Conservation (phyloP, 2,329 filamentous ascomycete genomes). For the Colletotrichum liaoningense region DNA sequence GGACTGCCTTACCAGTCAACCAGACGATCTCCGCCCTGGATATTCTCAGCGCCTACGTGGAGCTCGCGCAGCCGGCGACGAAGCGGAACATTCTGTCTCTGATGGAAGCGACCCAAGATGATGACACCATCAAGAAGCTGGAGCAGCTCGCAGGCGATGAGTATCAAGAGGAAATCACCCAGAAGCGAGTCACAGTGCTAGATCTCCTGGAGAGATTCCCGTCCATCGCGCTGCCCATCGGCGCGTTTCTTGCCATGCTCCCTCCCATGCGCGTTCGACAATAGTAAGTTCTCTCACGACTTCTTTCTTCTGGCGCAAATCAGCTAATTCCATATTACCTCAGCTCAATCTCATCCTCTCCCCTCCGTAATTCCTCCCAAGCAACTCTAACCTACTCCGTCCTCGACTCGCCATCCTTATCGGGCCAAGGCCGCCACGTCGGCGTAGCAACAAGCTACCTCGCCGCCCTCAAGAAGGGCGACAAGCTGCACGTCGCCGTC, state of each 20-base stretch:
- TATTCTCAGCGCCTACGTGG: constrained; percentile 77
- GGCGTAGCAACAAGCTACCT: constrained; percentile 74
- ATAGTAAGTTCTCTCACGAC: constrained; percentile 39
- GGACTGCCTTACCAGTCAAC: constrained; percentile 65
- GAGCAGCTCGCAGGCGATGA: constrained; percentile 49
- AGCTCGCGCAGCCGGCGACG: constrained; percentile 78
- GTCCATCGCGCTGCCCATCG: constrained; percentile 64
- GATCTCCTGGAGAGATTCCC: constrained; percentile 71
- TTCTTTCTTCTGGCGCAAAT: not conserved
- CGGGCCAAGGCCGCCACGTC: constrained; percentile 60
- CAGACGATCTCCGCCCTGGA: constrained; percentile 70
- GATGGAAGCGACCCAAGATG: constrained; percentile 45
- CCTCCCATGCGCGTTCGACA: constrained; percentile 66
- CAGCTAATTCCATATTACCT: not conserved
- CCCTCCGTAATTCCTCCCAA: constrained; percentile 63
- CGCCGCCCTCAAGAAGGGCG: constrained; percentile 55
- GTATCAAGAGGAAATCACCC: constrained; percentile 53
- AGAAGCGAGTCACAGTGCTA: constrained; percentile 65
- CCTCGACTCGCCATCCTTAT: constrained; percentile 62
- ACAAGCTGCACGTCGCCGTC: constrained; percentile 62
- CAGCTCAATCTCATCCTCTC: constrained; percentile 76
- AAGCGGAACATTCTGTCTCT: constrained; percentile 60
- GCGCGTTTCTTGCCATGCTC: constrained; percentile 71
- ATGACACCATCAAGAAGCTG: constrained; percentile 46
- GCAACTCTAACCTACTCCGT: constrained; percentile 74